phyloP scores from a whole-genome alignment of 768 basidiomycete species.

The Piloderma croceum region DNA sequence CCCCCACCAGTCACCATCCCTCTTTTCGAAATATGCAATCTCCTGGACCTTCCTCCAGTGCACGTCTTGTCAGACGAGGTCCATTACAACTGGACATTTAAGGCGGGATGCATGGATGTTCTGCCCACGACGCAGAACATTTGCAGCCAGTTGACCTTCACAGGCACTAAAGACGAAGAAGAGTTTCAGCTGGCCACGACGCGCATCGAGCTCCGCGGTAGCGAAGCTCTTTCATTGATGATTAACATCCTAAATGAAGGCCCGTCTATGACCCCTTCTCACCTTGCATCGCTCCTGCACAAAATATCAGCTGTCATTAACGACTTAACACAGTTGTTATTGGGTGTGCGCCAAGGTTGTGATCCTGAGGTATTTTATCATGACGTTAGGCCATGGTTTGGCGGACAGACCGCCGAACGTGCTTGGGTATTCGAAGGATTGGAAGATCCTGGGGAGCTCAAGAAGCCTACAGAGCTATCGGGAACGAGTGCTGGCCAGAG shows the following conservation, averaged over 20 bases:
- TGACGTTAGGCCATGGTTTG: conserved; percentile 75
- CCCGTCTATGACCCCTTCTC: conserved; percentile 56
- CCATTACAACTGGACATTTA: conserved; percentile 90
- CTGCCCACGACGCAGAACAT: conserved; percentile 52
- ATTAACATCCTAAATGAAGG: conserved; percentile 80
- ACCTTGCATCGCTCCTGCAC: conserved; percentile 59
- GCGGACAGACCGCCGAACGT: conserved; percentile 45
- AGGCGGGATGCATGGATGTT: too few relatives aligned
- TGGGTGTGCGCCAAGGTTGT: conserved; percentile 62
- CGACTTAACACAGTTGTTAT: conserved; percentile 54
- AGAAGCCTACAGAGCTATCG: conserved; percentile 49
- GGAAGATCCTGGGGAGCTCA: conserved; percentile 38
- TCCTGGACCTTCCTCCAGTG: conserved; percentile 79
- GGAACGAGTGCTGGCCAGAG: conserved; percentile 85
- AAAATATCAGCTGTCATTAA: conserved; percentile 61
- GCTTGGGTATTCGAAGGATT: conserved; percentile 61
- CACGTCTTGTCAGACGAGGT: conserved; percentile 91
- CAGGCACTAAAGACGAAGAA: conserved; percentile 71
- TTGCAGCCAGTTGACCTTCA: conserved; percentile 64
- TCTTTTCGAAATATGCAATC: conserved; percentile 59
- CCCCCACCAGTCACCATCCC: conserved; percentile 71
- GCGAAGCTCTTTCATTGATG: conserved; percentile 82
- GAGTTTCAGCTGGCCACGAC: conserved; percentile 87
- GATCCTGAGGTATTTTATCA: conserved; percentile 70
- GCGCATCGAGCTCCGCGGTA: conserved; percentile 81